Base-by-base conservation (phyloP, 2,329 filamentous ascomycete genomes). In the Phialophora chinensis region DNA sequence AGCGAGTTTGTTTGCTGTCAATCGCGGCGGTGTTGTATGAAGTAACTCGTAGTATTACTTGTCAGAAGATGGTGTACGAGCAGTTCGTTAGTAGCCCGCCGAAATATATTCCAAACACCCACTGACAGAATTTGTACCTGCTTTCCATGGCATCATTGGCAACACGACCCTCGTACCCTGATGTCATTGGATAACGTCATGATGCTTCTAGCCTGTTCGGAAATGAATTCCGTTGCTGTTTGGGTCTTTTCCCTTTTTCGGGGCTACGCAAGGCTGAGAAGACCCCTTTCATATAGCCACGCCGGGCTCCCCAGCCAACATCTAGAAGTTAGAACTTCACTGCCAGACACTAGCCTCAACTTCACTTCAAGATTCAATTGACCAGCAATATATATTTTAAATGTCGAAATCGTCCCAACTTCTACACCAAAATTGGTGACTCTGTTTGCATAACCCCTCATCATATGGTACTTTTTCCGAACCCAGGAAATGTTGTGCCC, bases 171-270 rank as follows among this genome's bases (percentile, higher is more conserved):
- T 29, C n/a, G 5, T 29, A 23, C n/a, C 20, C 14, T 65, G 57
- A 56, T 61, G 57, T 61, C 57, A 65, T 57, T 61, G 57, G 38
- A 27, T 61, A 50, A 64, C 56, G 62, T 64, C 62, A 65, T 65
- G 23, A 4, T 17, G 25, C 20, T 52, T 17, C 47, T 7, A 11
- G 49, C 23, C 25, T 12, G 2, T 5, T 10, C 23, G 49, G 49
- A 52, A 27, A 52, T 12, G 20, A 52, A 7, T 23, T 52, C 49
- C 49, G 10, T 29, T 27, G 20, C 14, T 52, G 31, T 12, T 4
- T 11, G 33, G 33, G 33, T 11, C 11, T 11, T 33, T 35, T 12
- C 10, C 10, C 31, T 11, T 33, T 12, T 35, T 3, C 38, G 38
- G 38, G 38, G 14, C 25, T 47, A 8, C 42, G 25, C 57, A 50